Evolutionary conservation across 2,329 filamentous ascomycete genomes (phyloP), one percentile per base, ranked within the genome.

Genomic region (Cladorrhinum sp.): DNA sequence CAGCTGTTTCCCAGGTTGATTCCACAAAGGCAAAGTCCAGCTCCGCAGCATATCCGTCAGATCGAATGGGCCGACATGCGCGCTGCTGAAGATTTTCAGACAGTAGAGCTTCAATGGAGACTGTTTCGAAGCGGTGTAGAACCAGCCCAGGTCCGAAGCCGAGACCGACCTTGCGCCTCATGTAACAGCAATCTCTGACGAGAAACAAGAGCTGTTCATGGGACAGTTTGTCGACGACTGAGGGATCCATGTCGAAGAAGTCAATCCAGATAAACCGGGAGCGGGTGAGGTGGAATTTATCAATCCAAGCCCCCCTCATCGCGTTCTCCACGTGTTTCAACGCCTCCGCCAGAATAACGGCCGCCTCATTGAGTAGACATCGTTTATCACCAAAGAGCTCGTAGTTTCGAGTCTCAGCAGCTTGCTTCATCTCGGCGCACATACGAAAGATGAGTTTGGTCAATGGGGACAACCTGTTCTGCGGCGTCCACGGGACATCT

Each of bases 211-310:
- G 48, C 24, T 63, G 59, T 9, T 50, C 2, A 1, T 49, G 22
- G 18, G 13, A 48, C 20, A 62, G 23, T 1, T 9, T 7, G 8
- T 49, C 9, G 0, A 57, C 4, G 4, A 41, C 7, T 16, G 36
- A 13, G 1, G 18, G 6, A 0, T 50, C 38, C n/a, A 61, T 13
- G 2, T 53, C 3, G 22, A 65, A 65, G 18, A 65, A 64, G 38
- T 64, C 57, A 8, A 61, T 2, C 64, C 64, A 65, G 4, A 60
- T 65, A 38, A 58, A 57, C 18, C 60, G 50, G 4, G 62, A 58
- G 18, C 61, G 63, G 12, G 22, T 12, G 4, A 24, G 18, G 50
- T 18, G 8, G 53, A 60, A 65, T 3, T 6, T 2, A 0, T 59
- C 22, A 13, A 9, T 7, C 63, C 63, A 65, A n/a, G 16, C 38